Conservation (phyloP, 106 monocot genomes). For the Dendrobium chrysotoxum region DNA sequence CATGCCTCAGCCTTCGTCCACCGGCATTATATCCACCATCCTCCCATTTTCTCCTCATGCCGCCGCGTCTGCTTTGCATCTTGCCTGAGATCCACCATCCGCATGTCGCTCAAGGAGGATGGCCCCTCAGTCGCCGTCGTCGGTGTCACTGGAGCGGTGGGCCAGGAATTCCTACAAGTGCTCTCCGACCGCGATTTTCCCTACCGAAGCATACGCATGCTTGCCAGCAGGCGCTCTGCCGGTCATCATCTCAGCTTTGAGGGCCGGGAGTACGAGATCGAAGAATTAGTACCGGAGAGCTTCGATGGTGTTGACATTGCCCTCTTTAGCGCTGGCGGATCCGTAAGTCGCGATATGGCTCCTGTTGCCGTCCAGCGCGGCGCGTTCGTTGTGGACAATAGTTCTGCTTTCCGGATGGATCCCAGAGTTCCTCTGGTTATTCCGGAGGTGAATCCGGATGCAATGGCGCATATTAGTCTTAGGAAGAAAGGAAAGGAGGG, state of each 20-base stretch:
- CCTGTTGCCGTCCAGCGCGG: constrained; percentile 76
- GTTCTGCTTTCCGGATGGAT: constrained; percentile 92
- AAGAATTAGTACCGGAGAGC: constrained; percentile 70
- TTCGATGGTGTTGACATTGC: constrained; percentile 87
- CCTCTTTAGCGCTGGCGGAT: constrained; percentile 84
- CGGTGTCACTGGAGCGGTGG: constrained; percentile 91
- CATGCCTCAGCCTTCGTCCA: constrained; percentile 20
- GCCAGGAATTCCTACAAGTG: constrained; percentile 90
- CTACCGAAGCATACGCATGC: constrained; percentile 65
- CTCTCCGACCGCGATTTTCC: constrained; percentile 90
- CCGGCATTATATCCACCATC: constrained; percentile 5
- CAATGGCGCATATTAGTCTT: constrained; percentile 59
- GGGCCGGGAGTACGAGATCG: constrained; percentile 47
- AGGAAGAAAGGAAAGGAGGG: constrained; percentile 52
- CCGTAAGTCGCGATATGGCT: constrained; percentile 52
- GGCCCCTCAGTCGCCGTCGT: constrained; percentile 82
- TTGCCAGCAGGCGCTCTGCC: constrained; percentile 74
- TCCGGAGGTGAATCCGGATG: constrained; percentile 87
- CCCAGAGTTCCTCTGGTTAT: constrained; percentile 73
- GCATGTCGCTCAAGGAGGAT: constrained; percentile 55
- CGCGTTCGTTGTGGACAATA: constrained; percentile 79
- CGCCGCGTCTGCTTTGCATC: background rate
- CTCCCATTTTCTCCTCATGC: background rate
- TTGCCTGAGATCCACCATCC: constrained; percentile 13
- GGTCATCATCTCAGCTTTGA: constrained; percentile 65